Base-by-base conservation (phyloP, 352 stramenopile genomes). In the Globisporangium apiculatum region DNA sequence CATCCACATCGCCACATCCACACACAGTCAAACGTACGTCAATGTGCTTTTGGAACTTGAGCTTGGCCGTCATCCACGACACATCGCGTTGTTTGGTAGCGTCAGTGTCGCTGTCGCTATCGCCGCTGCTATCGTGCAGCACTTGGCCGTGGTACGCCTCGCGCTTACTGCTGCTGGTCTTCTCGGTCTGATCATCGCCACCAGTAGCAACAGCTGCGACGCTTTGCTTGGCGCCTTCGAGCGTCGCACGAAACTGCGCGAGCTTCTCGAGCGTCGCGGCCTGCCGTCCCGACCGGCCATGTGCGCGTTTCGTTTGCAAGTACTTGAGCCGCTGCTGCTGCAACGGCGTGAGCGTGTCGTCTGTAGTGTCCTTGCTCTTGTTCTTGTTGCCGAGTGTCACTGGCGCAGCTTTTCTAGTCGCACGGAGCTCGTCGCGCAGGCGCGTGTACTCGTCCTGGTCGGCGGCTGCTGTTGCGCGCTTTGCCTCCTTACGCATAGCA, bases 31-130 rank as follows among this genome's bases (percentile, higher is more conserved):
- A 31, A 31, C 63, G 43, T 76, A 93, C 86, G 58, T 95, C 86
- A 38, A 94, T 91, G 64, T 95, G 86, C 52, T 93, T 93, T 60
- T 87, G 90, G 66, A 94, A 94, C 69, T 91, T 91, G 49, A 95
- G 76, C 65, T 94, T 90, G n/a, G 80, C 77, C 1, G 74, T 78
- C 79, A 92, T 91, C 86, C 86, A 95, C 11, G 80, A 89, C 41
- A 71, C 72, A 57, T 86, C 79, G 5, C 75, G 65, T n/a, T 58
- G 43, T 42, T 71, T 72, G 10, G 56, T 65, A 66, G 11, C 48
- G 67, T 76, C 62, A 12, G 69, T 55, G 5, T 75, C 71, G 15
- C 71, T 66, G n/a, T 69, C 58, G 8, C 67, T 60, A 0, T 53
- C 50, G 9, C 57, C 66, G 18, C 67, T 62, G 51, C 69, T 68